Conservation (phyloP, 306 rosid genomes). For the Morella rubra region DNA sequence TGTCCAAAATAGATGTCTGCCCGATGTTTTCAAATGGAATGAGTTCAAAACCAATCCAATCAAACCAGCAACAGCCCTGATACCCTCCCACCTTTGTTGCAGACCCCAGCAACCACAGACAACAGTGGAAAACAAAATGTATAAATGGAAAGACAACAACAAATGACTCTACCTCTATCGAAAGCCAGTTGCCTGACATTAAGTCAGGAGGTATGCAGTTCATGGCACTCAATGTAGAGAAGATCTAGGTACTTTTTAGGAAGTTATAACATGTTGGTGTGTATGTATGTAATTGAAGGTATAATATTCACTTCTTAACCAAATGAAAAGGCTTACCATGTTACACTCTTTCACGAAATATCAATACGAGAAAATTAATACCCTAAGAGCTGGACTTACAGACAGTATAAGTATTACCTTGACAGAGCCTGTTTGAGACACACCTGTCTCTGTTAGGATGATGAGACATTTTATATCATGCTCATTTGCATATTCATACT, state of each 20-base stretch:
- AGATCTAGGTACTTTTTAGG: not conserved
- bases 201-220: not conserved
- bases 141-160: not conserved
- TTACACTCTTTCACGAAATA: constrained; percentile 9
- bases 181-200: not conserved
- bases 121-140: not conserved
- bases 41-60: not conserved
- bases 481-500: constrained; percentile 92
- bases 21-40: not conserved
- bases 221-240: not conserved
- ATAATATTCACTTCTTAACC: not conserved
- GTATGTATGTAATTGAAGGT: constrained; percentile 10
- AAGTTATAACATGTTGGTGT: not conserved
- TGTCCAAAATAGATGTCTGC: not conserved
- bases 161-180: not conserved
- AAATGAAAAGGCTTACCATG: not conserved
- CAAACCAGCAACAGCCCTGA: not conserved
- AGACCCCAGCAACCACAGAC: not conserved
- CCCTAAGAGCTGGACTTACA: constrained; percentile 19
- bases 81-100: not conserved
- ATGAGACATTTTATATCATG: constrained; percentile 88
- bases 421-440: constrained; percentile 55
- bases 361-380: constrained; percentile 9
- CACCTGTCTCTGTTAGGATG: constrained; percentile 70
- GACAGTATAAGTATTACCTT: constrained; percentile 52